Conservation (phyloP, 2,329 filamentous ascomycete genomes). For the Alternaria arbusti region DNA sequence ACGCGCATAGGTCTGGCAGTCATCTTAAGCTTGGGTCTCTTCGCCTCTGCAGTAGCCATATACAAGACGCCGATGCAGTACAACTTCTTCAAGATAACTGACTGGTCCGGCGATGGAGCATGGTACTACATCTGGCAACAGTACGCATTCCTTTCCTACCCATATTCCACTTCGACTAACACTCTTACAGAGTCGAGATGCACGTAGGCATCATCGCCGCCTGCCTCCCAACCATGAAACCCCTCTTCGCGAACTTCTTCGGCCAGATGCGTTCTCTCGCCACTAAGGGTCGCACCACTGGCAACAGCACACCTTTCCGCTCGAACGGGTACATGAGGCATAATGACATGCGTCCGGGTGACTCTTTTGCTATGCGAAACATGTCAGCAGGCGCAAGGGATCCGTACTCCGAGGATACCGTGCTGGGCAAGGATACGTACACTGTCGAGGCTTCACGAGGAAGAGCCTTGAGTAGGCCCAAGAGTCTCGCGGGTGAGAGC, state of each 20-base stretch:
- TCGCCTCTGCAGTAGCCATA: constrained; percentile 36
- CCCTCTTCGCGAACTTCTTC: constrained; percentile 35
- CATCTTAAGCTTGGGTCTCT: constrained; percentile 47
- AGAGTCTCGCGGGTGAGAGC: background rate
- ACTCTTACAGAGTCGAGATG: constrained; percentile 34
- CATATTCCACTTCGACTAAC: background rate
- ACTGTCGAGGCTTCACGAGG: constrained; percentile 10
- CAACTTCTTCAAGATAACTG: constrained; percentile 38
- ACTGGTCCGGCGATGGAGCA: constrained; percentile 31
- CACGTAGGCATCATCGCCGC: constrained; percentile 41
- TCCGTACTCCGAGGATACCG: constrained; percentile 17
- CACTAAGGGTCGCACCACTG: constrained; percentile 17
- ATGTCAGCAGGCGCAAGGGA: constrained; percentile 15
- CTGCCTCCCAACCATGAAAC: constrained; percentile 38
- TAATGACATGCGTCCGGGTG: background rate
- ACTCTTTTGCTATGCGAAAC: constrained; percentile 19
- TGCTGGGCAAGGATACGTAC: constrained; percentile 14
- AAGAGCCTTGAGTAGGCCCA: background rate
- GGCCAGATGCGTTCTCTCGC: constrained; percentile 27
- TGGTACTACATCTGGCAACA: constrained; percentile 39
- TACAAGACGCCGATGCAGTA: constrained; percentile 34
- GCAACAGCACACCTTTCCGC: constrained; percentile 19
- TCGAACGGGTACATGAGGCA: constrained; percentile 28
- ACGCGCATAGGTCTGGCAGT: constrained; percentile 47
- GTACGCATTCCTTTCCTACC: constrained; percentile 8